Evolutionary conservation across 306 rosid species (phyloP), one percentile per base, ranked within the genome.

Genomic region (Ceratonia siliqua): DNA sequence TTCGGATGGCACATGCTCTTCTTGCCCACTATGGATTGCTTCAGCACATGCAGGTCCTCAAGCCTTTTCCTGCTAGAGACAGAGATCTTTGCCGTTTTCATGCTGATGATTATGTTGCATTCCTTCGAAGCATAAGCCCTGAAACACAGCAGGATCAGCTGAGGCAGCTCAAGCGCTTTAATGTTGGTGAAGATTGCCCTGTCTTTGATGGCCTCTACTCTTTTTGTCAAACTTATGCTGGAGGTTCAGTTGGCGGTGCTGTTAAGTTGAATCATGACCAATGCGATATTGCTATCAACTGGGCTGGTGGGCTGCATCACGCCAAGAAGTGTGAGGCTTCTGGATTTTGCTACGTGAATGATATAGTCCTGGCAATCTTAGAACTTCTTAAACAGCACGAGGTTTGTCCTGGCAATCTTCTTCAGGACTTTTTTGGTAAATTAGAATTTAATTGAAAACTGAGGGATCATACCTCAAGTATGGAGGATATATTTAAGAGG

Each of bases 181-280:
- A 91, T 81, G 97, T 91, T 27, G 97, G 97, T 7, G 97, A 91
- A 79, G 97, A 91, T 52, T 91, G 97, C 67, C 97, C 97, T 6
- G 94, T 91, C 28, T 91, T 91, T 76, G 97, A 91, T 84, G 97
- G 97, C 21, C 86, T 91, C 36, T 91, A 89, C 76, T 84, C 91
- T 52, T 91, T 87, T 49, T 91, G 97, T 81, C 97, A 91, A 79
- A 91, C 97, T 56, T 89, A 87, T 75, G 94, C 94, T 10, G 97
- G 97, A 52, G 97, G 97, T 49, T 91, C 97, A n/a, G 97, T 91
- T 79, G 97, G 97, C 69, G 97, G 97, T 59, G 91, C 97, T 15
- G 88, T 91, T 53, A 91, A 91, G 84, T 84, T 91, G 43, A 91
- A 89, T 36, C 97, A 91, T 62, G 93, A 86, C 27, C 85, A 81